phyloP scores from a whole-genome alignment of 108 stramenopile genomes.

The Asterionellopsis glacialis region DNA sequence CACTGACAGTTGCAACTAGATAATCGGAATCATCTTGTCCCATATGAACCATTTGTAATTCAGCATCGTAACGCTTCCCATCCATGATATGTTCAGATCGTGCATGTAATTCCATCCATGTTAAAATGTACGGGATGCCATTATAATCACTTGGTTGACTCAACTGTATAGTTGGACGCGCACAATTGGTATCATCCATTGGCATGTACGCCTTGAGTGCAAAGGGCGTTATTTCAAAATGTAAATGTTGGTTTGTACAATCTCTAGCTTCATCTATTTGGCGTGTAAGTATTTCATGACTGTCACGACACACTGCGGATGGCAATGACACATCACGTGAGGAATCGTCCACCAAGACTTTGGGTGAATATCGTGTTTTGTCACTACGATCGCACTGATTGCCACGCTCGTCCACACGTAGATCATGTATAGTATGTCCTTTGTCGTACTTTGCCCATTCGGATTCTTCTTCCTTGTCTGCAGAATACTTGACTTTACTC shows the following conservation, averaged over 20 bases:
- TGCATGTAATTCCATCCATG: conserved; percentile 27
- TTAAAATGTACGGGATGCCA: conserved; percentile 6
- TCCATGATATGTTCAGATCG: conserved; percentile 32
- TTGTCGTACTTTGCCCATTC: conserved; percentile 4
- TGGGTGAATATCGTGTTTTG: conserved; percentile 2
- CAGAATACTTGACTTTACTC: neutral
- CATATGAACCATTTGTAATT: conserved; percentile 28
- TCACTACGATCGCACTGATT: neutral
- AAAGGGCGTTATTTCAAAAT: conserved; percentile 26
- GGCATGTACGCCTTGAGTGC: conserved; percentile 19
- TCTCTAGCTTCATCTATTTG: conserved; percentile 9
- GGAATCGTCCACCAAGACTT: too few relatives aligned
- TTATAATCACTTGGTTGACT: too few relatives aligned
- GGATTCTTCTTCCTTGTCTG: neutral
- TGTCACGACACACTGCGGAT: conserved; percentile 11
- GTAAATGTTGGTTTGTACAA: conserved; percentile 4
- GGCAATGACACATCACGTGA: too few relatives aligned
- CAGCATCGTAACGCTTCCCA: conserved; percentile 30
- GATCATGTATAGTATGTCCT: neutral
- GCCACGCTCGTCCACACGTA: neutral
- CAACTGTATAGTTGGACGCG: conserved; percentile 12
- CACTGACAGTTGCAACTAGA: conserved; percentile 15
- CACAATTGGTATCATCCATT: conserved; percentile 7
- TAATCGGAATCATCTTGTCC: conserved; percentile 6
- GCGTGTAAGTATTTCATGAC: conserved; percentile 16